Evolutionary conservation across 1,139 yeast genomes (phyloP), one percentile per base, ranked within the genome.

Genomic region (Geotrichum siamense): DNA sequence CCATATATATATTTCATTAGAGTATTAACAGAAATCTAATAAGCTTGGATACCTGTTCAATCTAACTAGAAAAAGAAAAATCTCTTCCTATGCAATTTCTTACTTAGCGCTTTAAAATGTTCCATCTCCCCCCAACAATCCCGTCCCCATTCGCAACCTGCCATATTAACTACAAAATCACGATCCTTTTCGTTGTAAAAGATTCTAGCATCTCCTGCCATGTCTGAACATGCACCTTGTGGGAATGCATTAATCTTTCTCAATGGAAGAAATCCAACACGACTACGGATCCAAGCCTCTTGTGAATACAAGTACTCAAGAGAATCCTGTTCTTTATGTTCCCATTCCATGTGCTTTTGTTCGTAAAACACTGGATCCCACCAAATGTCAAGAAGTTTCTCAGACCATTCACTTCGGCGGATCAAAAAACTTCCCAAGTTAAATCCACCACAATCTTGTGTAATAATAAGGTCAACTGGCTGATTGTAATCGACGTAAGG

Each of bases 81-180:
- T 48, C 53, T 51, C 52, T 61, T 65, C 60, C 54, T 49, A 53
- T 75, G 82, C 36, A 80, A 68, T 53, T 68, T 70, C 59, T 71
- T 74, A 44, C 79, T 78, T 51, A 84, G 68, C 23, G 79, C 75
- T 63, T 84, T 82, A 64, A 82, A 91, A 59, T 80, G 76, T 62
- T 82, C 93, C 89, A 91, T 89, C 67, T 91, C 98, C 41, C 81
- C 84, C 95, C 96, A 89, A 62, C 98, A 91, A 62, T 93, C 96
- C 58, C 98, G 75, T 3, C 97, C 98, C 78, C 85, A 89, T 60
- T 86, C 94, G 66, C 98, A 91, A 16, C 98, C 98, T 2, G 97
- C 98, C 95, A 91, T 87, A 62, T 86, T 86, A 44, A 85, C 91
- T 2, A 87, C 81, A 62, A 89, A 89, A 63, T 89, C 97, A 47